Base-by-base conservation (phyloP, 345 rosid genomes). In the Raphanus sativus region DNA sequence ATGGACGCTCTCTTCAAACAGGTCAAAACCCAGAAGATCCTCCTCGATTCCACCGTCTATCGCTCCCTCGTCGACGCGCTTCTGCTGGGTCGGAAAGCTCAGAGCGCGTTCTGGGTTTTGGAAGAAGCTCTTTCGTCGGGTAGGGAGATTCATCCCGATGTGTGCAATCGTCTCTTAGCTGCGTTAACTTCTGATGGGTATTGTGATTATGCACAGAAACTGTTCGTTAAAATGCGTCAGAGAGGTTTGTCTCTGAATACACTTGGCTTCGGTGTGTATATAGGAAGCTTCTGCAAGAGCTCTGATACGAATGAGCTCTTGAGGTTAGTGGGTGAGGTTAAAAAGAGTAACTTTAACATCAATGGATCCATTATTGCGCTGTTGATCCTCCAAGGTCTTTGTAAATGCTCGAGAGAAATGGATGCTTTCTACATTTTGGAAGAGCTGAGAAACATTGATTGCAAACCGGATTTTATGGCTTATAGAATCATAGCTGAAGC, bases 381-480 rank as follows among this genome's bases (percentile, higher is more conserved):
- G 76, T 77, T 94, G 87, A 68, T 90, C 65, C 89, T 94, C 64
- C 84, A 89, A 61, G 89, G 95, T 63, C 87, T 94, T 68, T 94
- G 97, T 68, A 66, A 82, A 62, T 85, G 80, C 28, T 90, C 90
- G 1, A 87, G 95, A 78, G 83, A 81, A 10, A 77, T 64, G 40
- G 98, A 88, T 29, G 95, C 97, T 75, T 75, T 79, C 55, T 75
- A 84, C 79, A 80, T 75, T 45, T 80, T 94, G 84, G 88, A 89
- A 69, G 97, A 94, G 86, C 75, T 94, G 66, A 85, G 95, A 71
- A 85, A 71, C 60, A 85, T 89, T 38, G 83, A 83, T 1, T 94
- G 90, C 69, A 94, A 94, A 69, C 98, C 98, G 50, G 98, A 92
- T 85, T 94, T 94, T 79, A 82, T 90, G 79, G 95, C 97, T 0